Evolutionary conservation across 2,329 filamentous ascomycete genomes (phyloP).

Genomic region (Hymenoscyphus occultus): DNA sequence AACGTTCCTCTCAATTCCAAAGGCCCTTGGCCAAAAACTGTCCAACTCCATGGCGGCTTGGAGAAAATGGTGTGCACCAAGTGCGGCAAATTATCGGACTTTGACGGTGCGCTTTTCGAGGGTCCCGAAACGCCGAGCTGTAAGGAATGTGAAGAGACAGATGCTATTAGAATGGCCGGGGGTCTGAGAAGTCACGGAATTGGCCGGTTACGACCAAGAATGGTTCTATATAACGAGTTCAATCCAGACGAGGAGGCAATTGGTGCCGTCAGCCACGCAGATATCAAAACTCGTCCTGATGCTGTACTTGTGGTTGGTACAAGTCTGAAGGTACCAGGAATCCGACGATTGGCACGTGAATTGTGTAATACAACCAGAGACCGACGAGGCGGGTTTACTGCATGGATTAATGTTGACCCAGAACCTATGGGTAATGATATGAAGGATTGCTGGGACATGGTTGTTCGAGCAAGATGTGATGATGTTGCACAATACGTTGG

Average conservation of each 20-base stretch:
- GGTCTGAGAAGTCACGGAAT: constrained; percentile 93
- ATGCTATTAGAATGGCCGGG: constrained; percentile 71
- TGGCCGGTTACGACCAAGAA: constrained; percentile 82
- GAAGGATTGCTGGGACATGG: constrained; percentile 88
- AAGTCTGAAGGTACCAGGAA: constrained; percentile 90
- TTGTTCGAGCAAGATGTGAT: constrained; percentile 84
- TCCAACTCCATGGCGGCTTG: constrained; percentile 90
- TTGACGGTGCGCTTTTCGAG: constrained; percentile 76
- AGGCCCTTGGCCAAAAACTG: constrained; percentile 87
- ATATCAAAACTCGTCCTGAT: constrained; percentile 82
- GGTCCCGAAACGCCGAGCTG: constrained; percentile 83
- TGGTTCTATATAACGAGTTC: constrained; percentile 96
- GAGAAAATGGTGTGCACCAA: constrained; percentile 98
- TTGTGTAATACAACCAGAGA: constrained; percentile 84
- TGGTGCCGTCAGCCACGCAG: constrained; percentile 81
- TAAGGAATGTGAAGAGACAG: constrained; percentile 67
- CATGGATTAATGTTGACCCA: constrained; percentile 91
- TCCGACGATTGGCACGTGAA: constrained; percentile 83
- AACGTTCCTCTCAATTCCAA: constrained; percentile 76
- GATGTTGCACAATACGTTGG: constrained; percentile 74
- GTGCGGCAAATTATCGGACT: constrained; percentile 72
- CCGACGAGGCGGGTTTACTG: constrained; percentile 77
- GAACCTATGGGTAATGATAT: constrained; percentile 81
- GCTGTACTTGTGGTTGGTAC: constrained; percentile 94
- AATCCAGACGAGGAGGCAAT: constrained; percentile 97